A percentile compares a stretch with the other conserved stretches of the same genome.
These are phyloP conservation scores for Guadua angustifolia DNA, from an alignment of 176 grass and related monocot species.

Conservation along the genomic window DNA sequence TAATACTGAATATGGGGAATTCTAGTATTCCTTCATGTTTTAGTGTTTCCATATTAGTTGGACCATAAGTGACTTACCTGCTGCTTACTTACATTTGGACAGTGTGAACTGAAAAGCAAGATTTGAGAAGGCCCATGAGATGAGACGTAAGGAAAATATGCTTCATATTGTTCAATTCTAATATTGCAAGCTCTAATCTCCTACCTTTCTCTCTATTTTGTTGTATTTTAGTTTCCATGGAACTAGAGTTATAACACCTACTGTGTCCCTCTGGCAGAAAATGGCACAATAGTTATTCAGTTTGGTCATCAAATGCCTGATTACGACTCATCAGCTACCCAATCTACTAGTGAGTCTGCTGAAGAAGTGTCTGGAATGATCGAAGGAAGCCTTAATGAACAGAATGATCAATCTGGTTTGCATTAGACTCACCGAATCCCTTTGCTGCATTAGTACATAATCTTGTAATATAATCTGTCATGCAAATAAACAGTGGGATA, in stretches of 20 bases:
- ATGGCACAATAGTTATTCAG: constrained; percentile 57
- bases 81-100: constrained; percentile 38
- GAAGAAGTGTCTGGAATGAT: constrained; percentile 74
- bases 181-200: background rate
- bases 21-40: background rate
- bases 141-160: constrained; percentile 50
- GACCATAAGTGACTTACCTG: constrained; percentile 24
- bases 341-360: constrained; percentile 63
- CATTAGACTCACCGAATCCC: background rate
- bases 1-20: background rate
- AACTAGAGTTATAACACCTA: constrained; percentile 10
- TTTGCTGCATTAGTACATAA: constrained; percentile 36
- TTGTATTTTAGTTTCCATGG: background rate
- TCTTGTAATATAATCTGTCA: constrained; percentile 23
- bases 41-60: background rate
- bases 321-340: constrained; percentile 59
- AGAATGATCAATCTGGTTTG: constrained; percentile 64
- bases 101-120: constrained; percentile 56
- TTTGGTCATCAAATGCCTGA: constrained; percentile 68
- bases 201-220: background rate
- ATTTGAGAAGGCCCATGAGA: constrained; percentile 36
- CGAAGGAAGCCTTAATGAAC: constrained; percentile 61
- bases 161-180: constrained; percentile 31
- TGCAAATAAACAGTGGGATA: background rate
- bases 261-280: constrained; percentile 42